Base-by-base conservation (phyloP, 2,329 filamentous ascomycete genomes). In the Diaporthe nobilis region DNA sequence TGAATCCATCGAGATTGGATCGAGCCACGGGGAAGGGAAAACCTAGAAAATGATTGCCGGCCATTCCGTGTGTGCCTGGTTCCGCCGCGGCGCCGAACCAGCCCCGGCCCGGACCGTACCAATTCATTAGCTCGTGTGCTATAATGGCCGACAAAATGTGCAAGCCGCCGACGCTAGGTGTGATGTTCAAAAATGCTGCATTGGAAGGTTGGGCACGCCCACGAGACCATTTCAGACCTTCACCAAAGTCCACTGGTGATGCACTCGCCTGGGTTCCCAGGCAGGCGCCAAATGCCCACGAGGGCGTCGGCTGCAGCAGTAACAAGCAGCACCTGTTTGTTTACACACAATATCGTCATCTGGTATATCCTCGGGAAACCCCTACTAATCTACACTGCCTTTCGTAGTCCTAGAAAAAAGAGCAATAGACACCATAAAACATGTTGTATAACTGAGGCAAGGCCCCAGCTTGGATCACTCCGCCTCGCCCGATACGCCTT, bases 381-480 rank as follows among this genome's bases (percentile, higher is more conserved):
- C 61, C 61, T 22, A 65, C 25, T 65, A 49, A 65, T 65, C 61
- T 65, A 65, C 61, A 65, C n/a, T 22, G 61, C 61, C 61, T 47
- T 49, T 65, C 42, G 3, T 65, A 65, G 42, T 65, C 61, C 61
- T 65, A 65, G 25, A 65, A 31, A 58, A 15, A 39, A 58, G 31
- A 65, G 25, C 61, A 47, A 49, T 65, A 34, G 61, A 65, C 42
- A 60, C 57, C 13, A 65, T n/a, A 65, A 44, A 13, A 61, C 61
- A 47, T 37, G 4, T 44, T 47, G 39, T 65, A 31, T 49, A 49
- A 49, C n/a, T 4, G 42, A 65, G 28, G 57, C 31, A 49, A 34
- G 61, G 61, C 13, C 20, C 34, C 34, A 20, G 42, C 42, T 65
- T 65, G 25, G 28, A 65, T 47, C 61, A 65, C 25, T 65, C 39